Conservation (phyloP, 345 rosid genomes). For the Lepidium aucheri region DNA sequence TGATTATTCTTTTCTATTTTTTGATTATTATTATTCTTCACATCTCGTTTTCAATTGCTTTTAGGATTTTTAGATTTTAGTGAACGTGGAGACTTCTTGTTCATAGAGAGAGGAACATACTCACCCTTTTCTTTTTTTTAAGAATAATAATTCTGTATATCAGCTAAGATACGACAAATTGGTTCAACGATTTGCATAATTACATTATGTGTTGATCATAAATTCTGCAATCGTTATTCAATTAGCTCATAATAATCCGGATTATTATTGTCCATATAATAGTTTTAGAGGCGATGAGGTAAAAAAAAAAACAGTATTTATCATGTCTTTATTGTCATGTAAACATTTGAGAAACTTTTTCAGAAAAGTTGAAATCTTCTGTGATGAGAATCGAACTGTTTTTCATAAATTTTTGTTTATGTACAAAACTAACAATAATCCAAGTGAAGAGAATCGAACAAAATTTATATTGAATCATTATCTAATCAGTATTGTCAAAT, state of each 20-base stretch:
- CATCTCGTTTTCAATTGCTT: constrained; percentile 19
- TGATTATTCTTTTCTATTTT: constrained; percentile 5
- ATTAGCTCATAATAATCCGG: neutral
- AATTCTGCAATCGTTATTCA: neutral
- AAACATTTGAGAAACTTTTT: too few species aligned
- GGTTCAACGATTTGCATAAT: constrained; percentile 17
- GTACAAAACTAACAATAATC: too few species aligned
- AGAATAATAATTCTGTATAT: neutral
- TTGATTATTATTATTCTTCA: neutral
- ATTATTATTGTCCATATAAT: too few species aligned
- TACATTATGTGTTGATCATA: neutral
- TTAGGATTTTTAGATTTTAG: constrained; percentile 21
- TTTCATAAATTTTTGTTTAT: too few species aligned
- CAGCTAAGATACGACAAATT: neutral
- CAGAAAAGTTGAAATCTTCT: too few species aligned
- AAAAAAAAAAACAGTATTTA: neutral
- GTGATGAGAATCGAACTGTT: too few species aligned
- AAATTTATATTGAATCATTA: too few species aligned
- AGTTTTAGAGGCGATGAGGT: neutral
- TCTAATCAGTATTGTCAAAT: too few species aligned
- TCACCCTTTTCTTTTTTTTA: neutral
- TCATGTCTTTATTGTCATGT: too few species aligned
- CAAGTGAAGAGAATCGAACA: too few species aligned
- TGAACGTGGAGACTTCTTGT: constrained; percentile 31
- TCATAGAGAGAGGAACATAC: constrained; percentile 7